Percentiles rank a stretch among this genome's conserved stretches.
phyloP scores from a whole-genome alignment of 2,329 filamentous ascomycete species.

The Teratosphaeria destructans region DNA sequence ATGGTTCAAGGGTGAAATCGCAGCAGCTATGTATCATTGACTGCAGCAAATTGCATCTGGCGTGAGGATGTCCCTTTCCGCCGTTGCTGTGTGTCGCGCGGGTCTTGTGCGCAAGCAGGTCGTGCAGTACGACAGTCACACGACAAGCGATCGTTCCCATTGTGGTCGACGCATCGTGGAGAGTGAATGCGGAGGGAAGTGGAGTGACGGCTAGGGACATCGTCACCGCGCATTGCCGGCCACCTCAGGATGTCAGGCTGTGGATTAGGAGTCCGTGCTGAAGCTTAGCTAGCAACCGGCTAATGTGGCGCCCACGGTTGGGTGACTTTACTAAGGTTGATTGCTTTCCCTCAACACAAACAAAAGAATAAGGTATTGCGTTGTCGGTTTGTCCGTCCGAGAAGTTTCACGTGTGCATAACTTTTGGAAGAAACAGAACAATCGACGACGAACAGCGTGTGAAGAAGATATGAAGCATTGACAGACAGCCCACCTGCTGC shows the following conservation, averaged over 20 bases:
- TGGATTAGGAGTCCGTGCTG: neutral
- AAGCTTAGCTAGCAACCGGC: neutral
- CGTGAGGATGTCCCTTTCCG: neutral
- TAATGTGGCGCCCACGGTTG: neutral
- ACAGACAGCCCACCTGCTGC: neutral
- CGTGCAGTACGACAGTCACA: neutral
- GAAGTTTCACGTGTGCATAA: neutral
- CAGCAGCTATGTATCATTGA: too few species aligned
- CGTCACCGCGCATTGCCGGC: neutral
- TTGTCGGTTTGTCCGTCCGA: neutral
- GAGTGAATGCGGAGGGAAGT: neutral
- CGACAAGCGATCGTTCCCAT: neutral
- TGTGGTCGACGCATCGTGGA: neutral
- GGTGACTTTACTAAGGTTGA: neutral
- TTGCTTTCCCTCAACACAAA: neutral
- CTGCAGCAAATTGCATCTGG: neutral
- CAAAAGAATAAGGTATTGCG: neutral
- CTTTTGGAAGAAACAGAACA: neutral
- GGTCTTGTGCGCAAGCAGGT: neutral
- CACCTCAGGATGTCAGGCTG: neutral
- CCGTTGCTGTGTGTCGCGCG: neutral
- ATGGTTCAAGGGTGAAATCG: too few species aligned
- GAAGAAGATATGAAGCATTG: neutral
- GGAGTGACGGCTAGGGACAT: neutral
- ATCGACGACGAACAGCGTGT: neutral